phyloP scores from a whole-genome alignment of 768 basidiomycete genomes.

The Hirschioporus abietinus region DNA sequence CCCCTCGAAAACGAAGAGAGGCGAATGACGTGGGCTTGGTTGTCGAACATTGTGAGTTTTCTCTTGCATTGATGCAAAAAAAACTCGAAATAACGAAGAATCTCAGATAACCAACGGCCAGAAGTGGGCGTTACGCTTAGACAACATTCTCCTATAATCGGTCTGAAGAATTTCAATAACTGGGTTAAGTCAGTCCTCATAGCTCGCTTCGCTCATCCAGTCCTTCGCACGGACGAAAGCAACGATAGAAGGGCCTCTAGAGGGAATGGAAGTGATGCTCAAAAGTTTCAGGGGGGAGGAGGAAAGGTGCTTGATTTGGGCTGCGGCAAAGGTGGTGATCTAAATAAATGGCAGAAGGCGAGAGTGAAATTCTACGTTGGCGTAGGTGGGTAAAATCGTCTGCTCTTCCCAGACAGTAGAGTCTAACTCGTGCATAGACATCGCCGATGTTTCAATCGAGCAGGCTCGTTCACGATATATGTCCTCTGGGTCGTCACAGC shows the following conservation, averaged over 20 bases:
- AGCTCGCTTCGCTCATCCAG: slow-evolving; percentile 78
- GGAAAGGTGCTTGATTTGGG: slow-evolving; percentile 95
- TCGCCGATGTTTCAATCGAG: slow-evolving; percentile 81
- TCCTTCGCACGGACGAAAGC: slow-evolving; percentile 38
- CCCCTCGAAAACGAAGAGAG: slow-evolving; percentile 42
- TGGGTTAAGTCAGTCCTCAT: slow-evolving; percentile 99
- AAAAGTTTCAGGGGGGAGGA: slow-evolving; percentile 22
- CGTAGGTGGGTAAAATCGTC: slow-evolving; percentile 52
- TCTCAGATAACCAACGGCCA: slow-evolving; percentile 83
- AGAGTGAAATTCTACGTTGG: slow-evolving; percentile 73
- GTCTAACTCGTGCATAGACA: slow-evolving; percentile 45
- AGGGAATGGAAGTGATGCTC: slow-evolving; percentile 15
- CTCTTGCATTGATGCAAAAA: slow-evolving; percentile 4
- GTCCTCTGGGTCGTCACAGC: not conserved
- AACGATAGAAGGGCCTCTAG: slow-evolving; percentile 19
- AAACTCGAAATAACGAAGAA: not conserved
- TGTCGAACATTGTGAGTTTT: slow-evolving; percentile 69
- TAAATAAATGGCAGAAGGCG: slow-evolving; percentile 93
- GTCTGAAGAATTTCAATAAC: slow-evolving; percentile 97
- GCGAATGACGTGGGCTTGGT: slow-evolving; percentile 71
- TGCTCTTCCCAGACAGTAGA: slow-evolving; percentile 6
- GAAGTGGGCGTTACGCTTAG: slow-evolving; percentile 86
- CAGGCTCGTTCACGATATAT: slow-evolving; percentile 71
- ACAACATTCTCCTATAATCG: slow-evolving; percentile 88
- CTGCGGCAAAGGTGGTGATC: slow-evolving; percentile 98